Base-by-base conservation (phyloP, 139 green algal species). In the Chlorella sp. region DNA sequence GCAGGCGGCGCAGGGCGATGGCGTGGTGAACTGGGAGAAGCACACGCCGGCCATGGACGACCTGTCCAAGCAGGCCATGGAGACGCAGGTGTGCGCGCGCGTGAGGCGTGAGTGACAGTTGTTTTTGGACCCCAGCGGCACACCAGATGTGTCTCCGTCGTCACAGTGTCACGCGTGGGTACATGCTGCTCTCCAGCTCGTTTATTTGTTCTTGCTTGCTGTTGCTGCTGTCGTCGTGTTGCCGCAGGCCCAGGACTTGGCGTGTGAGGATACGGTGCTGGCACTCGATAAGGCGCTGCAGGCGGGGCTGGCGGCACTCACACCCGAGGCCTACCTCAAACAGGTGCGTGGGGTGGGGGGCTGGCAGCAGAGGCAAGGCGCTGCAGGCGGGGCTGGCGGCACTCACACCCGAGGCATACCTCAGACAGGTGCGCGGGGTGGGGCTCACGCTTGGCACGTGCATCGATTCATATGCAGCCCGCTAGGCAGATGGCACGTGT, bases 201-300 rank as follows among this genome's bases (percentile, higher is more conserved):
- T n/a, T n/a, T n/a, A n/a, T n/a, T 60, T 60, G 17, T 60, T 60
- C 49, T 66, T 66, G 59, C 17, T 5, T 66, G 59, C 24, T 31
- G 17, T 31, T 33, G 59, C 61, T 67, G 61, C n/a, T n/a, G n/a
- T n/a, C n/a, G n/a, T n/a, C n/a, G n/a, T n/a, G n/a, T 67, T 3
- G 17, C 31, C 30, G 2, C 83, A 92, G 75, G 86, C 90, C 5
- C 78, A 90, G 69, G 93, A 97, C 74, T 62, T 95, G 71, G 93
- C 93, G 1, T 69, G 93, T 10, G 93, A 97, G 83, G 93, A 97
- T 71, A 67, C 85, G 20, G 73, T 97, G 67, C 88, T 93, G 73
- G 83, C 83, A 2, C 75, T 97, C 65, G 92, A 97, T 60, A 81
- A 86, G 33, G 79, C 80, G 1, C 77, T 94, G 61, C 81, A 86